Evolutionary conservation across 2,329 filamentous ascomycete genomes (phyloP), one percentile per base, ranked within the genome.

Genomic region (Coniochaeta sp.): DNA sequence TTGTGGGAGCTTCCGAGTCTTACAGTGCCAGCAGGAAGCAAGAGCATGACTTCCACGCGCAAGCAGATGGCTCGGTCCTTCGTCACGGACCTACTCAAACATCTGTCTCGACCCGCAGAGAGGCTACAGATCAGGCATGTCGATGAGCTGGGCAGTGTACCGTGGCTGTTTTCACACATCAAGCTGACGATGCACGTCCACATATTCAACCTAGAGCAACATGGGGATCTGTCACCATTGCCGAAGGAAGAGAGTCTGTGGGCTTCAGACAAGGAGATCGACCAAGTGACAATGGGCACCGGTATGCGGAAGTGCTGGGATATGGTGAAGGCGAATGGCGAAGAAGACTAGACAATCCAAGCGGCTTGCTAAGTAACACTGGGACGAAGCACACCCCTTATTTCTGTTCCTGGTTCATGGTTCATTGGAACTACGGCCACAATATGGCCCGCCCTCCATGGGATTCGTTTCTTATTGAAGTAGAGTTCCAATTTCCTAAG

Each of bases 281-380:
- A 79, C 2, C 60, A 58, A 1, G 75, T 77, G 59, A 77, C 76
- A 0, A 81, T 82, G 78, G 78, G 78, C 0, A 81, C 78, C 0
- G 78, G 78, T 0, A 81, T 82, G 78, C 69, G 74, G 32, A 80
- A 78, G 58, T 81, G 78, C 60, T 81, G 78, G 77, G 62, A 69
- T 2, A 61, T 80, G 13, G 67, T 70, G 9, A 66, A 40, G 18
- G 24, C 13, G 16, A 30, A 30, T 12, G n/a, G n/a, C n/a, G n/a
- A n/a, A n/a, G n/a, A n/a, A n/a, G n/a, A n/a, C n/a, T n/a, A n/a
- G n/a, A n/a, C n/a, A n/a, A n/a, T n/a, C n/a, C n/a, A n/a, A n/a
- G n/a, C n/a, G n/a, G n/a, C n/a, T n/a, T n/a, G n/a, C n/a, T n/a
- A n/a, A n/a, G n/a, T n/a, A n/a, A n/a, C n/a, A n/a, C n/a, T n/a